Conservation (phyloP, 495 filamentous ascomycete species). For the Halenospora varia region DNA sequence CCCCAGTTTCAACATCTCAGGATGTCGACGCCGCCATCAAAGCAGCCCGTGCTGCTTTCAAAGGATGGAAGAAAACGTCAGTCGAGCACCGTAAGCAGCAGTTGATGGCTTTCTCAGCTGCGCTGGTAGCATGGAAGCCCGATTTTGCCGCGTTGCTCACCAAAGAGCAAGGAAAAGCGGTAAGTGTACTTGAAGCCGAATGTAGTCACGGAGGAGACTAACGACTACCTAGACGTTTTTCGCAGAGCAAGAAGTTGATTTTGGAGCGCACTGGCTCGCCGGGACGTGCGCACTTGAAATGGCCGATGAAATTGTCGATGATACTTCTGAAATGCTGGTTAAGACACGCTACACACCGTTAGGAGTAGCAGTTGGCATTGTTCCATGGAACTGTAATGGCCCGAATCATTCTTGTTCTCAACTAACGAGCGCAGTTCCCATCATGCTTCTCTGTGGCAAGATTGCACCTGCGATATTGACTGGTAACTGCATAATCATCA, state of each 20-base stretch:
- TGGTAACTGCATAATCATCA: constrained; percentile 45
- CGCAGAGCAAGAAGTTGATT: no score
- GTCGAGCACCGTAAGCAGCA: not conserved
- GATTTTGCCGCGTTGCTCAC: not conserved
- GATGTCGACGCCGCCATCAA: not conserved
- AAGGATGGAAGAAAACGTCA: not conserved
- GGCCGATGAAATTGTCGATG: no score
- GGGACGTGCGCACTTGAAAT: no score
- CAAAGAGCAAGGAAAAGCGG: not conserved
- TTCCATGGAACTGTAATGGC: constrained; percentile 6
- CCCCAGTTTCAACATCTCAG: not conserved
- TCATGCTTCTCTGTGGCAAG: constrained; percentile 36
- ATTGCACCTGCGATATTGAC: constrained; percentile 40
- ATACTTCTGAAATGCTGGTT: no score
- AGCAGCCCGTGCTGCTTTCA: not conserved
- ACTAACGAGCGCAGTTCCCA: no score
- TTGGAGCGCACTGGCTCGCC: no score
- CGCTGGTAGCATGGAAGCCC: not conserved
- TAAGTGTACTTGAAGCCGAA: not conserved
- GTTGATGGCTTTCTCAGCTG: not conserved
- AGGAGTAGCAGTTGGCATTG: not conserved
- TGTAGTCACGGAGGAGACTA: no score
- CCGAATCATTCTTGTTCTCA: no score
- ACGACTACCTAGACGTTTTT: no score
- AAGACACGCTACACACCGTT: not conserved